These are phyloP conservation scores for Colletotrichum limetticola DNA, from an alignment of 2,329 filamentous ascomycete genomes.

Conservation along the genomic window DNA sequence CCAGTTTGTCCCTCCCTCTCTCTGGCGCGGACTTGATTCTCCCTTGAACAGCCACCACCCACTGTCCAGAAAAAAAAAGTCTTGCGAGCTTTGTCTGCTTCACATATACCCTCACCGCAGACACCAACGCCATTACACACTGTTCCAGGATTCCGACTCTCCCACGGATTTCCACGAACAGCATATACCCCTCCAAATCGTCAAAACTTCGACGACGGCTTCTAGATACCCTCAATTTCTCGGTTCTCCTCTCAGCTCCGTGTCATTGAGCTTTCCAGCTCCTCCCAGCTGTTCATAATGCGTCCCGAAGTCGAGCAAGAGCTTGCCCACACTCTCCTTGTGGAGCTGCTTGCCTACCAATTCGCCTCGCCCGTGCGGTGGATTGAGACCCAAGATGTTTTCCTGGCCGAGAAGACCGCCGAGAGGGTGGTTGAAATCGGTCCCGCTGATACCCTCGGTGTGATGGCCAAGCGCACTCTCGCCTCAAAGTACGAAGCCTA, in stretches of 20 bases:
- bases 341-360: slow-evolving; percentile 98
- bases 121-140: slow-evolving; percentile 4
- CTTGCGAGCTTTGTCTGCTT: slow-evolving; percentile 33
- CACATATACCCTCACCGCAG: slow-evolving; percentile 29
- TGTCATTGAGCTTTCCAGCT: slow-evolving; percentile 31
- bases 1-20: slow-evolving; percentile 33
- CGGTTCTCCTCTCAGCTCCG: slow-evolving; percentile 36
- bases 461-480: slow-evolving; percentile 96
- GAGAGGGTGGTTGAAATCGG: slow-evolving; percentile 98
- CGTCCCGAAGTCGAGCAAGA: slow-evolving; percentile 99
- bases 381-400: slow-evolving; percentile 99
- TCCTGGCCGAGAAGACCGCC: slow-evolving; percentile 93
- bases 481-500: slow-evolving; percentile 99
- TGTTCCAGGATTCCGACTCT: slow-evolving; percentile 20
- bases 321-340: slow-evolving; percentile 96
- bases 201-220: slow-evolving; percentile 22
- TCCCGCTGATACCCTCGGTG: slow-evolving; percentile 94
- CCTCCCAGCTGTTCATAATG: slow-evolving; percentile 68
- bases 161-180: slow-evolving; percentile 27
- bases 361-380: slow-evolving; percentile 99
- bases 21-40: slow-evolving; percentile 32
- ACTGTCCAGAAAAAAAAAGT: slow-evolving; percentile 25
- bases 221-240: slow-evolving; percentile 31
- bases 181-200: not conserved
- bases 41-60: slow-evolving; percentile 29